Base-by-base conservation (phyloP, 352 stramenopile species). In the Pythium brachiatum region DNA sequence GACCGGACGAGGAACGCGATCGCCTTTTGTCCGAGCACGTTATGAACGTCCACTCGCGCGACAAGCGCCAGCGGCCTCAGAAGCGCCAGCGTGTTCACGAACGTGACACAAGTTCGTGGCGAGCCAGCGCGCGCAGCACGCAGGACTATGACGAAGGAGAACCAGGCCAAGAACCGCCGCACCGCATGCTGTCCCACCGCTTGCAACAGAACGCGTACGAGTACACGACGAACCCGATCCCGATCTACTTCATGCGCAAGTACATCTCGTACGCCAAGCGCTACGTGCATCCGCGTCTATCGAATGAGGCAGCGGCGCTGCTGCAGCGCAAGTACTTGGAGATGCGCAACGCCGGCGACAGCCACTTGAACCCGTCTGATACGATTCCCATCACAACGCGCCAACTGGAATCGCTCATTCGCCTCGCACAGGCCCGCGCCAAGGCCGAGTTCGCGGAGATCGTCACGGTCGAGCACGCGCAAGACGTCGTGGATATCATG, bases 401-500 rank as follows among this genome's bases (percentile, higher is more conserved):
- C 9, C 95, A 99, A 70, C 74, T 99, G 16, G 96, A 99, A 75
- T 95, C 71, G 38, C 56, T 96, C 6, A 85, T 96, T 38, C 76
- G 88, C 3, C 66, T 96, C 7, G 75, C 86, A 16, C 82, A 89
- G 70, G 96, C 95, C 29, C 77, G 94, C 6, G 96, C 96, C 3
- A 97, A 97, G 59, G 78, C 95, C 29, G 96, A 98, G 60, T 75
- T 98, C n/a, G 67, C 91, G 9, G 87, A 97, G 27, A 79, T 89
- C 57, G 94, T 98, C 27, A 88, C 93, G 2, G 79, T 86, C n/a
- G 74, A 97, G 70, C 92, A 99, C 68, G 95, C 94, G 7, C 70
- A 97, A 62, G 95, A 99, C 76, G 94, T 98, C 26, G 86, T 98
- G 7, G 85, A 97, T 47, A 75, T 98, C 32, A 95, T 98, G 86